phyloP scores from a whole-genome alignment of 495 filamentous ascomycete species.

The Parmelia sp. region DNA sequence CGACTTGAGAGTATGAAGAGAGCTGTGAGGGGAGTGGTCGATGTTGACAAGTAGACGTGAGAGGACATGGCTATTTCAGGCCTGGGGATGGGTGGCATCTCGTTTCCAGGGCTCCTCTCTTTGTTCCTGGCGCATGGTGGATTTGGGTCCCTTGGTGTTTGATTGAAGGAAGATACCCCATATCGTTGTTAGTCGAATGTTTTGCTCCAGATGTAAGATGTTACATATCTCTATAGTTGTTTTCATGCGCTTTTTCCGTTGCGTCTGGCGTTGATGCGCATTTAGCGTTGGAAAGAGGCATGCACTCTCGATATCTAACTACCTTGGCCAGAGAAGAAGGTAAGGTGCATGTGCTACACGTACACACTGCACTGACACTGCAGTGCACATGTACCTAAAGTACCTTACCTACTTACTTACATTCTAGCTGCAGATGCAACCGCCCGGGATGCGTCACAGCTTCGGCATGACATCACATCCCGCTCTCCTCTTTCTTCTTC shows the following conservation, averaged over 20 bases:
- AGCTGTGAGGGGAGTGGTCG: slow-evolving; percentile 49
- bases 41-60: not conserved
- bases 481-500: not conserved
- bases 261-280: too few species aligned
- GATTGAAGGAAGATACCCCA: slow-evolving; percentile 4
- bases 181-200: not conserved
- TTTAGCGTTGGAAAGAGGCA: too few species aligned
- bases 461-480: not conserved
- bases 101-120: not conserved
- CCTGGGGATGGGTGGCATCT: not conserved
- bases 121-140: not conserved
- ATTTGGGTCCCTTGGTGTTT: not conserved
- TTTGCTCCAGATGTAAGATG: too few species aligned
- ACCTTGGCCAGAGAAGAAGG: not conserved
- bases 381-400: too few species aligned
- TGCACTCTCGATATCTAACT: not conserved
- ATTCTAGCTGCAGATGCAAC: not conserved
- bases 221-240: not conserved
- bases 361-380: not conserved
- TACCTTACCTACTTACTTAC: too few species aligned
- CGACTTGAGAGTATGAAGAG: slow-evolving; percentile 75
- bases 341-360: not conserved
- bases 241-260: not conserved
- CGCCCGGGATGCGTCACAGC: slow-evolving; percentile 1
- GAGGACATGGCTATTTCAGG: not conserved